Evolutionary conservation across 2,329 filamentous ascomycete species (phyloP), one percentile per base, ranked within the genome.

Genomic region (Colletotrichum sublineola): DNA sequence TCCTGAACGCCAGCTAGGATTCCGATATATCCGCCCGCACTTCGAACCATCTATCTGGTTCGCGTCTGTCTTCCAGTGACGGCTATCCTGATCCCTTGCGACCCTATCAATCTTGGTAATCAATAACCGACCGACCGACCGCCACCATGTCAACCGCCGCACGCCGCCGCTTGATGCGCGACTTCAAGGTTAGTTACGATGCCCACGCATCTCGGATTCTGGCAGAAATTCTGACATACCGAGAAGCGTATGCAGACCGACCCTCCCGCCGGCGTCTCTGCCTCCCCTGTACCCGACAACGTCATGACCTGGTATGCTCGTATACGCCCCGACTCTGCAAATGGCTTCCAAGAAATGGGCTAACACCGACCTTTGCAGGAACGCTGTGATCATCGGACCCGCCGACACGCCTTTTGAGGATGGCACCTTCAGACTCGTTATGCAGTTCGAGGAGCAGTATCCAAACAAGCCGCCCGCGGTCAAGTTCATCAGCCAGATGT

Each of bases 371-470:
- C 20, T 50, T 48, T 71, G 60, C 77, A 98, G 96, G 96, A 99
- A 99, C 81, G 96, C 96, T 67, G 96, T 98, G 75, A 99, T 99
- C 74, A 98, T 99, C 78, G 96, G 96, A 12, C 96, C 96, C 50
- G 94, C 94, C 73, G 96, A 99, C 79, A 99, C 96, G 1, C 96
- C 96, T 1, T 99, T 98, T 79, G 96, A 99, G 84, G 96, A 99
- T 82, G 96, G 96, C 74, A 99, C 96, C 31, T 99, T 99, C 82
- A 89, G 96, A 76, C 91, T 99, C 14, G 95, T 98, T 63, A 98
- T 99, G 96, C 95, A 98, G 80, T 99, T 99, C 78, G 96, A 98
- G 81, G 96, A 99, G 82, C 95, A 97, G 79, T 99, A 99, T 79
- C 96, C 96, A 40, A 99, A 98, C 85, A 98, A 98, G 82, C 96